phyloP scores from a whole-genome alignment of 768 basidiomycete species.

The Lactarius trivialis region DNA sequence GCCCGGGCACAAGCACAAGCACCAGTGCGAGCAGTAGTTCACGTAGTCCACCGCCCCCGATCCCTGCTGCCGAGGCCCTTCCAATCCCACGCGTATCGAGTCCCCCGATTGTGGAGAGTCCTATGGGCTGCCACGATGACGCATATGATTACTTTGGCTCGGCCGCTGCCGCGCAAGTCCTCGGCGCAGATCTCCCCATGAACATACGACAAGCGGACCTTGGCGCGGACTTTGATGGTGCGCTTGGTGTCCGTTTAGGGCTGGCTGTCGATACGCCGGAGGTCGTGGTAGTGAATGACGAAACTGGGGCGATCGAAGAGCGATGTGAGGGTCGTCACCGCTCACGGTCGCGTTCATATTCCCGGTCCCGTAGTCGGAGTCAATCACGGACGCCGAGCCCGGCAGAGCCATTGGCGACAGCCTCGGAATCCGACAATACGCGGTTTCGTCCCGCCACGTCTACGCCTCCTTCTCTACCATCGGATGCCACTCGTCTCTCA shows the following conservation, averaged over 20 bases:
- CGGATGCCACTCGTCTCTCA: constrained; percentile 23
- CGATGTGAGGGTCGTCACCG: constrained; percentile 12
- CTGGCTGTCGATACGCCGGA: constrained; percentile 20
- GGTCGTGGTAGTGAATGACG: constrained; percentile 21
- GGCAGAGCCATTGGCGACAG: constrained; percentile 10
- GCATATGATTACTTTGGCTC: constrained; percentile 13
- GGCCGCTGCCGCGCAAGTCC: constrained; percentile 5
- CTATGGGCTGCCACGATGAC: constrained; percentile 14
- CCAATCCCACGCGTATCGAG: constrained; percentile 11
- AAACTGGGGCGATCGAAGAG: constrained; percentile 18
- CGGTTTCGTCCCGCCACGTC: constrained; percentile 16
- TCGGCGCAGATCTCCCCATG: constrained; percentile 1
- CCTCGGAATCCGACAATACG: constrained; percentile 12
- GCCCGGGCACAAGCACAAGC: constrained; percentile 26
- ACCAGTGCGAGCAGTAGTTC: constrained; percentile 21
- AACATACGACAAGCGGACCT: constrained; percentile 11
- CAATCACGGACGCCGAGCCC: constrained; percentile 24
- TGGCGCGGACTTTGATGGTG: constrained; percentile 13
- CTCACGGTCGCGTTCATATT: constrained; percentile 15
- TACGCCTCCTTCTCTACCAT: constrained; percentile 20
- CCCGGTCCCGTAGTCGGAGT: constrained; percentile 18
- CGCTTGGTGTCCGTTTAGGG: constrained; percentile 17
- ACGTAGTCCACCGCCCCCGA: constrained; percentile 18
- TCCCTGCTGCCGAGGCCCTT: constrained; percentile 13
- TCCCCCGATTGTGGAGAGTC: constrained; percentile 9